These are phyloP conservation scores for Gremmenia infestans DNA, from an alignment of 2,329 filamentous ascomycete species.

Conservation along the genomic window DNA sequence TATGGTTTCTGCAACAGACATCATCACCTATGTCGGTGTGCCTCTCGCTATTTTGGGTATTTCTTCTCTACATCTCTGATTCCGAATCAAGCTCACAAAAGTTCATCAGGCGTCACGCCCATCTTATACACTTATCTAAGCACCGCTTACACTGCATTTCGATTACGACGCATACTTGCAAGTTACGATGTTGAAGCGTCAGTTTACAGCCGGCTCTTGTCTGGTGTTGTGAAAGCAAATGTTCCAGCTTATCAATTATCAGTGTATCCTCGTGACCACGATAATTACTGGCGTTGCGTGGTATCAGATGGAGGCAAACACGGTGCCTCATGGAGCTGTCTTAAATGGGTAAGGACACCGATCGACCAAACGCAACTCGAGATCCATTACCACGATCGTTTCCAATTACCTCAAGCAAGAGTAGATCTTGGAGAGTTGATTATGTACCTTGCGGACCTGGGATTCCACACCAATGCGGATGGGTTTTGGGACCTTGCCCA, in stretches of 20 bases:
- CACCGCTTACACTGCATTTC: neutral
- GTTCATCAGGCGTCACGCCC: neutral
- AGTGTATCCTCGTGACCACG: neutral
- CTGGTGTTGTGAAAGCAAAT: neutral
- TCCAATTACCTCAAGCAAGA: neutral
- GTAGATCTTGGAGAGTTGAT: neutral
- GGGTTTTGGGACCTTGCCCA: neutral
- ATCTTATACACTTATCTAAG: slow-evolving; percentile 3
- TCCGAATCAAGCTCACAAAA: neutral
- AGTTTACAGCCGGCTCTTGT: neutral
- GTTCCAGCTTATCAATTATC: slow-evolving; percentile 1
- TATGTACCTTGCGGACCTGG: neutral
- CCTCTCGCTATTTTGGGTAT: slow-evolving; percentile 49
- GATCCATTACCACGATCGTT: slow-evolving; percentile 2
- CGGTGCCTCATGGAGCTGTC: slow-evolving; percentile 3
- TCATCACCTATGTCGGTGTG: slow-evolving; percentile 50
- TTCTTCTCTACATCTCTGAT: neutral
- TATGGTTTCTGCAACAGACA: slow-evolving; percentile 36
- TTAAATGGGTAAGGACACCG: slow-evolving; percentile 1
- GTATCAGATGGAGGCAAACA: neutral
- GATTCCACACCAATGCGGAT: neutral
- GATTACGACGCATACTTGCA: neutral
- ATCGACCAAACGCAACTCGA: neutral
- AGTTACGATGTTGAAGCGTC: neutral
- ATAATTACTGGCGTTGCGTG: neutral